These are phyloP conservation scores for Vanderwaltozyma tropicalis DNA, from an alignment of 805 yeast species.

Conservation along the genomic window DNA sequence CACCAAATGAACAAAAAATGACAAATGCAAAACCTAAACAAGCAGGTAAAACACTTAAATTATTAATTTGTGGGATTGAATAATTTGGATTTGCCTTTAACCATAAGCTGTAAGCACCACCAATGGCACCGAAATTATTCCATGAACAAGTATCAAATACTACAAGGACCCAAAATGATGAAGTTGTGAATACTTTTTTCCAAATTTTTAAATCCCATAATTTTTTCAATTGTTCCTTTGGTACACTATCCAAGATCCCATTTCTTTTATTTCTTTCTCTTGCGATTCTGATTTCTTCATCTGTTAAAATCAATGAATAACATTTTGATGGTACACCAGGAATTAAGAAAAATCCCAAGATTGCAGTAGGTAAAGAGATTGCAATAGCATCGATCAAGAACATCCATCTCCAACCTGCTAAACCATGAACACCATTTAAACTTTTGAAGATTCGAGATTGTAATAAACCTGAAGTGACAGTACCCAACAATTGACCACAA, in stretches of 20 bases:
- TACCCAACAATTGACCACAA: conserved; percentile 40
- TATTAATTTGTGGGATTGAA: conserved; percentile 36
- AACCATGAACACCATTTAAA: conserved; percentile 36
- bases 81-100: conserved; percentile 39
- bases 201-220: conserved; percentile 36
- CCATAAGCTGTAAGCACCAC: conserved; percentile 56
- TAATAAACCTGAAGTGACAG: conserved; percentile 46
- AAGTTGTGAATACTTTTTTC: conserved; percentile 41
- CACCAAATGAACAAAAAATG: conserved; percentile 36
- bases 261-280: conserved; percentile 33
- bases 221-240: conserved; percentile 19
- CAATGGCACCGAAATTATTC: conserved; percentile 48
- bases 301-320: conserved; percentile 44
- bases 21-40: conserved; percentile 46
- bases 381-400: conserved; percentile 52
- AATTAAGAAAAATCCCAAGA: conserved; percentile 37
- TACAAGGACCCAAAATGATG: conserved; percentile 48
- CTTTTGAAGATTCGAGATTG: conserved; percentile 34
- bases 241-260: conserved; percentile 25
- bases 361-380: conserved; percentile 38
- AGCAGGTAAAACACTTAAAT: conserved; percentile 46
- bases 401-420: conserved; percentile 60
- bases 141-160: conserved; percentile 50
- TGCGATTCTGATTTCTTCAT: conserved; percentile 49
- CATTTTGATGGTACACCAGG: conserved; percentile 56